Conservation (phyloP, 202 grass and related monocot genomes). For the Sporobolus alterniflorus region DNA sequence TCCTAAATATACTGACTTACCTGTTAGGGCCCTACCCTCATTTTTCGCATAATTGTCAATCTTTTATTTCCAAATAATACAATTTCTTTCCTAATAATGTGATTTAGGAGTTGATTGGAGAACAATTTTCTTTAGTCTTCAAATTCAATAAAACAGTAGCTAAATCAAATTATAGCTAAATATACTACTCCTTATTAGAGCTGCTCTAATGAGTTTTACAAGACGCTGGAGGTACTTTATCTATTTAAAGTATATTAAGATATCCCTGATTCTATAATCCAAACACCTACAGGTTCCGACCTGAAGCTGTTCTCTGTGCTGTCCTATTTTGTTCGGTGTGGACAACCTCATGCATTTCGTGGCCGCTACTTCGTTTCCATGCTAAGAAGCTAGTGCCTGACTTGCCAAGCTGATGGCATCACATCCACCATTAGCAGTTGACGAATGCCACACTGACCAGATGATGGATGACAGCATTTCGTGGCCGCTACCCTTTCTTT, state of each 20-base stretch:
- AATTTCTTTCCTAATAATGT: too few relatives aligned
- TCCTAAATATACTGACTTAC: too few relatives aligned
- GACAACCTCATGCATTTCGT: slow-evolving; percentile 30
- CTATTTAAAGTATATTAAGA: neutral
- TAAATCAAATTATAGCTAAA: neutral
- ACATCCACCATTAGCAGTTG: neutral
- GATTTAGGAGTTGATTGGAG: too few relatives aligned
- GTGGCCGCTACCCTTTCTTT: neutral
- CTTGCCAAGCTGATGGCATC: slow-evolving; percentile 2
- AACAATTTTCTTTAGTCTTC: neutral
- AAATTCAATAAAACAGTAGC: too few relatives aligned
- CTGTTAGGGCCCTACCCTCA: too few relatives aligned
- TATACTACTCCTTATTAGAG: too few relatives aligned
- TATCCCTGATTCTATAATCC: neutral
- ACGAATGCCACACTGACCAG: neutral
- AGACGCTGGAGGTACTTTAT: neutral
- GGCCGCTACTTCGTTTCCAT: slow-evolving; percentile 26
- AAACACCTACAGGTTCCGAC: neutral
- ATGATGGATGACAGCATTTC: slow-evolving; percentile 23
- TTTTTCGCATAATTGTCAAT: too few relatives aligned
- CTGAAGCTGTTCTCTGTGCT: slow-evolving; percentile 34
- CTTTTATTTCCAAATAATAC: too few relatives aligned
- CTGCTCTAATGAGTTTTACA: neutral
- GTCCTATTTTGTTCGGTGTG: slow-evolving; percentile 21
- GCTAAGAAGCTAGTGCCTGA: slow-evolving; percentile 10